Evolutionary conservation across 2,329 filamentous ascomycete species (phyloP).

Genomic region (Aspergillus aculeatinus): DNA sequence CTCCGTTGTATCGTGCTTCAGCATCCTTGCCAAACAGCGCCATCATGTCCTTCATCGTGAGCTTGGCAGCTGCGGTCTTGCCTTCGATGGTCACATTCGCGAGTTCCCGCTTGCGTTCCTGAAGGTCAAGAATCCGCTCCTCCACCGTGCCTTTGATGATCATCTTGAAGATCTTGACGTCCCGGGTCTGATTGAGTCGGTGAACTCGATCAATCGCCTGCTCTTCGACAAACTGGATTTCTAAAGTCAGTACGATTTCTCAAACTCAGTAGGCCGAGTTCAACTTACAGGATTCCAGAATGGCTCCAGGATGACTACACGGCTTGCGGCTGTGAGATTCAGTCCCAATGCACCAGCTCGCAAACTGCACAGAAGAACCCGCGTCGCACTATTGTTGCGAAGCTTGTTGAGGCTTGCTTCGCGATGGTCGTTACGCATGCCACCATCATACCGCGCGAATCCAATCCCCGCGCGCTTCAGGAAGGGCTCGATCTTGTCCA

Average conservation of each 20-base stretch:
- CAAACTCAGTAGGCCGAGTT: conserved; percentile 13
- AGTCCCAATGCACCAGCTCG: conserved; percentile 91
- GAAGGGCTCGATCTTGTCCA: conserved; percentile 93
- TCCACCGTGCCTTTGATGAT: conserved; percentile 86
- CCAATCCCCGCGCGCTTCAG: conserved; percentile 70
- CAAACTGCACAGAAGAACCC: conserved; percentile 86
- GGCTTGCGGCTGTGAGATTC: conserved; percentile 88
- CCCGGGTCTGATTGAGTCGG: conserved; percentile 92
- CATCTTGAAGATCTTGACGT: conserved; percentile 93
- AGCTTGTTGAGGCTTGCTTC: conserved; percentile 80
- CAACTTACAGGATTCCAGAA: conserved; percentile 89
- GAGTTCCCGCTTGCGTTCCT: conserved; percentile 88
- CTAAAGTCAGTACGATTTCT: conserved; percentile 16
- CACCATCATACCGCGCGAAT: conserved; percentile 89
- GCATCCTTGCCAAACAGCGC: conserved; percentile 77
- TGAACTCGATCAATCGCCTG: conserved; percentile 98
- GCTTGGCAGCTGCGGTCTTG: conserved; percentile 72
- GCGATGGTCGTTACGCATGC: conserved; percentile 89
- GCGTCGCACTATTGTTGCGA: conserved; percentile 69
- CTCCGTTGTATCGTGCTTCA: conserved; percentile 46
- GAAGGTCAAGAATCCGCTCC: conserved; percentile 88
- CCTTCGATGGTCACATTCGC: conserved; percentile 89
- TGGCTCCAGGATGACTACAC: conserved; percentile 92
- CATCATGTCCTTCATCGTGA: conserved; percentile 91
- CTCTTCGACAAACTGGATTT: conserved; percentile 84